Evolutionary conservation across 1,284 basidiomycete genomes (phyloP), one percentile per base, ranked within the genome.

Genomic region (Melampsora larici-populina): DNA sequence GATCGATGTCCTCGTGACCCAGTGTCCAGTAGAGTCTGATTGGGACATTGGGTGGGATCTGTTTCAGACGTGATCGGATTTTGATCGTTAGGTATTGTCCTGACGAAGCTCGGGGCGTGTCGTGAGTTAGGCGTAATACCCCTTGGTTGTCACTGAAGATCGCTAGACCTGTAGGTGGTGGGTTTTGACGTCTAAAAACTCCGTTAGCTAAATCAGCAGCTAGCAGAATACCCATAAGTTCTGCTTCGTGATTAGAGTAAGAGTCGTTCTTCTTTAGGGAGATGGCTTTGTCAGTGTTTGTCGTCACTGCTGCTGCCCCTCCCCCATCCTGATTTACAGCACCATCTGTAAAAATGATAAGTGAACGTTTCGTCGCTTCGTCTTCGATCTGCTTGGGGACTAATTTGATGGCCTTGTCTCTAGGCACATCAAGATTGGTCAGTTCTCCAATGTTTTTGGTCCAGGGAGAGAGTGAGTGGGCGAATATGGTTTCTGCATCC

Each of bases 121-220:
- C 7, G 1, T n/a, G 1, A n/a, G n/a, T n/a, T 1, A 58, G 8
- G 1, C 18, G 21, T 7, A 64, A 21, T 11, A 17, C 26, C 4
- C 29, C 18, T 64, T 64, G 11, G 63, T 64, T 64, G 18, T 64
- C 63, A 31, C n/a, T n/a, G n/a, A n/a, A n/a, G n/a, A n/a, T n/a
- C n/a, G n/a, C n/a, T n/a, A n/a, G n/a, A n/a, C n/a, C 18, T 31
- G 29, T 36, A 64, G 55, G n/a, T 58, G 55, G 55, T 15, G 2
- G 17, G 17, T 18, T 21, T 18, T 24, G 51, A 15, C 17, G 5
- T 55, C 51, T 55, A 15, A 55, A 24, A 21, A 21, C 2, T 3
- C 13, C 17, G 17, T 6, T 55, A 21, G 51, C 51, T 55, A 55
- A 4, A 5, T 24, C 24, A 4, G 24, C 13, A 5, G 51, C 51